Base-by-base conservation (phyloP, 176 grass and related monocot genomes). In the Eragrostis nindensis region DNA sequence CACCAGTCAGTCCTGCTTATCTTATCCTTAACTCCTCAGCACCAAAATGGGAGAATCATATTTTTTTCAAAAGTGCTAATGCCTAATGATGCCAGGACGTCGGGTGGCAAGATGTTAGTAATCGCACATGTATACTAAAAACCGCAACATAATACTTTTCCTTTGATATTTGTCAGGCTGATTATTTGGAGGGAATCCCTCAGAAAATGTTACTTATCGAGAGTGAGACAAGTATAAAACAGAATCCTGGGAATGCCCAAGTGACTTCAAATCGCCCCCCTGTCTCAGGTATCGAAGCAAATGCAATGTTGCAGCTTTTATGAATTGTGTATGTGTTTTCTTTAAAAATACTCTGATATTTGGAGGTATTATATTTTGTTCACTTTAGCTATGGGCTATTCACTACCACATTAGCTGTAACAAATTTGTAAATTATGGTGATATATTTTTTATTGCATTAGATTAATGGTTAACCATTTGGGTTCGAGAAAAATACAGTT, bases 161-260 rank as follows among this genome's bases (percentile, higher is more conserved):
- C 40, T 82, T 73, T 74, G 73, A 18, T 22, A n/a, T 84, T 41
- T 75, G 8, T 66, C 78, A 92, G 93, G n/a, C 79, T 80, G 93
- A 90, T 92, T 96, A 96, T 90, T 59, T 90, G 59, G 71, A 73
- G 56, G 88, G 18, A 67, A 88, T 90, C 82, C 85, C 90, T 95
- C 44, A 84, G 40, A 90, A 90, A 80, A 86, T 86, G 79, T 78
- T 92, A 11, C 92, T 82, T 11, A 82, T 92, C 81, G 89, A 95
- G 83, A 56, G 32, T 36, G 32, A 36, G 32, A 36, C 32, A 36
- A 36, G 4, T 36, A 36, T 86, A 21, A 80, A 86, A 48, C 84
- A 76, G 53, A 5, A 36, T 79, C 68, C 81, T 78, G 27, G 62
- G 42, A 87, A 85, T 73, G 14, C 76, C 49, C 61, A 85, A 77